Evolutionary conservation across 192 early-diverging fungal genomes (phyloP).

Genomic region (Backusella sp.): DNA sequence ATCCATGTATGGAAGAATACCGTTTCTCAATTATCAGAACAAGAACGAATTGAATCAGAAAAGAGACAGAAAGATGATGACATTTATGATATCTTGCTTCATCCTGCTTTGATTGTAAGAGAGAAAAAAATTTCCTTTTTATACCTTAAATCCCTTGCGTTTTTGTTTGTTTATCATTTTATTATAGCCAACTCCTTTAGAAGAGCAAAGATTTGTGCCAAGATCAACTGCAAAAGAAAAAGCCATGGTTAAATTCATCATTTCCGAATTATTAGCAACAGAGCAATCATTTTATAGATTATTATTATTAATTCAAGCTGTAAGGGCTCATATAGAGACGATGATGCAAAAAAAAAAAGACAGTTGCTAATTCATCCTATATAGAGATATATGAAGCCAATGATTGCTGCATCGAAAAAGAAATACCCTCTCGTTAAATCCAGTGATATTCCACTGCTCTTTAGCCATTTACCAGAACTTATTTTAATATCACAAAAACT

Average conservation of each 20-base stretch:
- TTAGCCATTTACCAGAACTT: slow-evolving; percentile 33
- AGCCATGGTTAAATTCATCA: slow-evolving; percentile 20
- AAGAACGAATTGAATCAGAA: neutral
- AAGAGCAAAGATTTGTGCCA: slow-evolving; percentile 15
- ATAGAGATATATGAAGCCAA: slow-evolving; percentile 42
- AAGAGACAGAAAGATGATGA: neutral
- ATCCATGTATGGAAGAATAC: slow-evolving; percentile 12
- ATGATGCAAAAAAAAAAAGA: too few species aligned
- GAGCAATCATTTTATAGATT: slow-evolving; percentile 18
- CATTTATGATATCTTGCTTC: neutral
- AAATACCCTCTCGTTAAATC: slow-evolving; percentile 31
- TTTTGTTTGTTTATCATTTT: neutral
- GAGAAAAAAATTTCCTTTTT: neutral
- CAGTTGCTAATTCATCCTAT: neutral
- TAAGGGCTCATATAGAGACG: neutral
- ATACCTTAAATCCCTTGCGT: slow-evolving; percentile 4
- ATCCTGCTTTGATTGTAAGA: slow-evolving; percentile 15
- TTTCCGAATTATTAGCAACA: slow-evolving; percentile 20
- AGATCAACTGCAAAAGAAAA: slow-evolving; percentile 7
- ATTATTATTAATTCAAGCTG: slow-evolving; percentile 18
- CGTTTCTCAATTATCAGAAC: neutral
- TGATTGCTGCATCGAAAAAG: slow-evolving; percentile 29
- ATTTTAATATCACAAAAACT: slow-evolving; percentile 28
- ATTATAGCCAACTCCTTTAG: slow-evolving; percentile 15
- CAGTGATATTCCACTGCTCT: slow-evolving; percentile 32